Percentiles rank a stretch among this genome's conserved stretches.
phyloP scores from a whole-genome alignment of 2,329 filamentous ascomycete species.

The Talaromyces rugulosus region DNA sequence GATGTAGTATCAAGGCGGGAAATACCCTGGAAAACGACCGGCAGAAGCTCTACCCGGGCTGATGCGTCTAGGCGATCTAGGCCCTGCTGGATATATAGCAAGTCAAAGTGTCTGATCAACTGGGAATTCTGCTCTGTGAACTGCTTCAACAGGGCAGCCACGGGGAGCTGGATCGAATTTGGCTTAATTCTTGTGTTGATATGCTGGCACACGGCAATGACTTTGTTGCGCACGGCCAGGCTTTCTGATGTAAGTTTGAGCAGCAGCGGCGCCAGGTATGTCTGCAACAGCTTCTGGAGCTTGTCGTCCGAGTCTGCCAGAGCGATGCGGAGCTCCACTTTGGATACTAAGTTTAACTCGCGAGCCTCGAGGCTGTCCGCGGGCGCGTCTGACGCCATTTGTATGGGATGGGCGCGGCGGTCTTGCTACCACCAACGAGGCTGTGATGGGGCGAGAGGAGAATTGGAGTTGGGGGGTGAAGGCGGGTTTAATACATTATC shows the following conservation, averaged over 20 bases:
- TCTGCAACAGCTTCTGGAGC: slow-evolving; percentile 70
- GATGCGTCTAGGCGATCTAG: slow-evolving; percentile 55
- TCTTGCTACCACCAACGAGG: not conserved
- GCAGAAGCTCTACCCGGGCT: slow-evolving; percentile 69
- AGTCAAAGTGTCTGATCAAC: slow-evolving; percentile 80
- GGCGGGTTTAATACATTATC: not conserved
- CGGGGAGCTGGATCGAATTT: slow-evolving; percentile 70
- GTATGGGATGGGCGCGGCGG: slow-evolving; percentile 2
- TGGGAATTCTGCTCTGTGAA: slow-evolving; percentile 74
- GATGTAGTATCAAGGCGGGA: slow-evolving; percentile 53
- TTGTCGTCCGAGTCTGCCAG: slow-evolving; percentile 80
- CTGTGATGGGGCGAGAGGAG: not conserved
- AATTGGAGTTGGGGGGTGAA: not conserved
- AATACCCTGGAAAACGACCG: slow-evolving; percentile 65
- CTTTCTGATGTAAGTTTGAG: slow-evolving; percentile 82
- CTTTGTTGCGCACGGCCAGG: slow-evolving; percentile 73
- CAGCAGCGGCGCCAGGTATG: slow-evolving; percentile 75
- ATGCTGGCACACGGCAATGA: slow-evolving; percentile 68
- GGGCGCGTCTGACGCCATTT: slow-evolving; percentile 30
- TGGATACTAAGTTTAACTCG: slow-evolving; percentile 78
- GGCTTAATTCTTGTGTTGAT: slow-evolving; percentile 62
- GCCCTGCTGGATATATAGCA: slow-evolving; percentile 86
- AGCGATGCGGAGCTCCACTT: slow-evolving; percentile 78
- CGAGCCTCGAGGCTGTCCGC: slow-evolving; percentile 47
- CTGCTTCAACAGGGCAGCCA: slow-evolving; percentile 78